A percentile compares a stretch with the other conserved stretches of the same genome.
Evolutionary conservation across 805 yeast species (phyloP).

Genomic region (Metschnikowia lochheadii): DNA sequence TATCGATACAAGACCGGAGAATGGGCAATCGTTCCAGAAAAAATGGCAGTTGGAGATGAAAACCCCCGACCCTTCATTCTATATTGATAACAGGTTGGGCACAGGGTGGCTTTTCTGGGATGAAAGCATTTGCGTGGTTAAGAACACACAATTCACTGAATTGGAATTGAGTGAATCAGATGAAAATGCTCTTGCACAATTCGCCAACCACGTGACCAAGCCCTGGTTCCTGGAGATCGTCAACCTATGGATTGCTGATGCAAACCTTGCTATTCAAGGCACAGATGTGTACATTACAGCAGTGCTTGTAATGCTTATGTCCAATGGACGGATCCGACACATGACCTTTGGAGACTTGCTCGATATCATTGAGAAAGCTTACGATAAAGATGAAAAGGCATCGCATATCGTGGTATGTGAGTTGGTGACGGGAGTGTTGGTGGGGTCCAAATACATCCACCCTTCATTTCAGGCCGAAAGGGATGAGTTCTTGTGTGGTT

Average conservation of each 20-base stretch:
- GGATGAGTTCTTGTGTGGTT: constrained; percentile 44
- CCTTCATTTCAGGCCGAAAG: constrained; percentile 30
- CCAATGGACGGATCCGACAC: constrained; percentile 39
- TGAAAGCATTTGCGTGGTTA: constrained; percentile 44
- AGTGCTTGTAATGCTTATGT: constrained; percentile 45
- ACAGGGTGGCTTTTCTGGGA: constrained; percentile 81
- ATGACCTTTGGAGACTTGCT: constrained; percentile 51
- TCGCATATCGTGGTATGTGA: constrained; percentile 75
- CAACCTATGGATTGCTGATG: constrained; percentile 55
- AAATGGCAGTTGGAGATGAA: constrained; percentile 50
- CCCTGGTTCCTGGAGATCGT: constrained; percentile 57
- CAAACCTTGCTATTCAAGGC: constrained; percentile 61
- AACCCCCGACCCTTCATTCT: constrained; percentile 48
- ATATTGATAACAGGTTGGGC: constrained; percentile 52
- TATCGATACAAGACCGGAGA: constrained; percentile 40
- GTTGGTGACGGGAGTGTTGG: constrained; percentile 57
- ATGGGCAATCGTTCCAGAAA: constrained; percentile 33
- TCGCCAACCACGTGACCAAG: constrained; percentile 46
- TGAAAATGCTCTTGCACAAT: constrained; percentile 29
- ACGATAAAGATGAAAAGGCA: constrained; percentile 65
- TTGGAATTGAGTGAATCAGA: constrained; percentile 43
- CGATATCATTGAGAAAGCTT: constrained; percentile 45
- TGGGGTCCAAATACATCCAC: constrained; percentile 44
- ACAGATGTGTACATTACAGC: constrained; percentile 57
- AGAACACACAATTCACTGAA: constrained; percentile 23